Evolutionary conservation across 2,329 filamentous ascomycete species (phyloP), one percentile per base, ranked within the genome.

Genomic region (Reticulascus tulasneorum): DNA sequence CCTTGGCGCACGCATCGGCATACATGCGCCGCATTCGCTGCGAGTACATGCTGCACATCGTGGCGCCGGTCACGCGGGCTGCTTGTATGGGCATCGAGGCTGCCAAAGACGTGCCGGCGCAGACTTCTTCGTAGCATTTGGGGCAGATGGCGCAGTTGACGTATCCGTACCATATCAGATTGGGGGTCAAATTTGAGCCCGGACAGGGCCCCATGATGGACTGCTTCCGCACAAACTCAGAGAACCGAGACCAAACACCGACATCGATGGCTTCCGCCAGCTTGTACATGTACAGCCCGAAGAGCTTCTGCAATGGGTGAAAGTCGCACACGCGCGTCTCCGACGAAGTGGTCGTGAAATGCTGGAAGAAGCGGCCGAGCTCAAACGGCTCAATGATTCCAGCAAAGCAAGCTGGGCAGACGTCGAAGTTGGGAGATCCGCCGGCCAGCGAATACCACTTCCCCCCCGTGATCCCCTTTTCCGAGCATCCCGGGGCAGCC

Each of bases 351-450:
- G 1, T 44, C 49, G 9, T 6, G n/a, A 7, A 16, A 1, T 40
- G 29, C 23, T 58, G 44, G 5, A 62, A 61, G 40, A 60, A 59
- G 3, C 40, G 28, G 2, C 38, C 47, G 2, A 60, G 39, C 1
- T 46, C 47, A 6, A 47, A 40, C 1, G 58, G 50, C 6, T 38
- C 39, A 6, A 64, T 25, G 11, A 57, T 46, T 2, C 58, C 59
- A 0, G 42, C 42, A 33, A 56, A 53, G 27, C 60, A 64, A 5
- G 57, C 55, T 19, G 60, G 53, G 21, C 61, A 64, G 1, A 64
- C 44, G 10, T 46, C 45, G 7, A 52, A 50, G 0, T 47, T 48
- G 0, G 41, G 36, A 10, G 52, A 48, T 0, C 40, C 50, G 2
- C 52, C 51, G 0, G 35, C 12, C 1, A 61, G 23, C 0, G 58